Evolutionary conservation across 345 rosid genomes (phyloP), one percentile per base, ranked within the genome.

Genomic region (Clausena lansium): DNA sequence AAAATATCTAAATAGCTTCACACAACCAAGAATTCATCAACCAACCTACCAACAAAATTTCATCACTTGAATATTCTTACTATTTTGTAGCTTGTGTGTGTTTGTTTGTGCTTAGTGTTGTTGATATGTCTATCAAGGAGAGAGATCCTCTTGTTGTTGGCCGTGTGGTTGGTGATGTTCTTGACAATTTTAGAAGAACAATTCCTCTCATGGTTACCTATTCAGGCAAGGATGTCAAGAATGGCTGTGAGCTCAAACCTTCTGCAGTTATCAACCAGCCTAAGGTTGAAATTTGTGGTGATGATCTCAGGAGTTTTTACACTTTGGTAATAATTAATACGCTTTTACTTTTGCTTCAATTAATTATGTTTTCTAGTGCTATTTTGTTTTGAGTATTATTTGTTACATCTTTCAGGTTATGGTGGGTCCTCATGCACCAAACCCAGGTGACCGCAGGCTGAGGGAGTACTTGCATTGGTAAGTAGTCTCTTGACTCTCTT

Each of bases 341-440:
- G 19, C 27, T n/a, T 20, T 67, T 75, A 3, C 6, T 58, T 6
- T 24, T 1, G 17, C 38, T 19, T 59, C 32, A 2, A 30, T 30
- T 30, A 30, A 30, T 30, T 39, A 1, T 4, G 14, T 10, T 71
- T 57, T 30, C 64, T 30, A n/a, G 32, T 30, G 32, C 2, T 30
- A 1, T 30, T 30, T 30, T 30, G 32, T 30, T 30, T 30, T 22
- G 6, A 30, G 2, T 17, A 17, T 30, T 33, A 30, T 30, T 30
- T n/a, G 9, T 25, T 0, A 36, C 17, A 14, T 38, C 73, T 47
- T 80, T 72, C 79, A 91, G 92, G 88, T 88, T 27, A 87, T 91
- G 95, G 92, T 89, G 38, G 95, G 89, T 74, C 93, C 95, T 50
- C 91, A 91, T 77, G 91, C 95, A 4, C 93, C 95, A 28, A 91